Percentiles rank a stretch among this genome's conserved stretches.
These are phyloP conservation scores for Myrica gale DNA, from an alignment of 306 rosid genomes.

Conservation along the genomic window DNA sequence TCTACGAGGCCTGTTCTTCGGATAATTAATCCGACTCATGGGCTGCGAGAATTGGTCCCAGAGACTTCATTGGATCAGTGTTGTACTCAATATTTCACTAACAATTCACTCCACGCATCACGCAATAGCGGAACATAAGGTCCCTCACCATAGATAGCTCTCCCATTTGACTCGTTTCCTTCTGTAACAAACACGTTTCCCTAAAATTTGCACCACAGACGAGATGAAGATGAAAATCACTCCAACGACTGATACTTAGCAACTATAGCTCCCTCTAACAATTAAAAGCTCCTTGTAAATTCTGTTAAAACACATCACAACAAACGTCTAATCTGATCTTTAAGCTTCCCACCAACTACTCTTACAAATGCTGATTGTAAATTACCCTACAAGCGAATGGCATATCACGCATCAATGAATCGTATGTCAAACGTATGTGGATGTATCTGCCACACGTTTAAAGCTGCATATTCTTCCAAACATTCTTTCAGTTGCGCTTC, in stretches of 20 bases:
- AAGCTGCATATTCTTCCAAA: slow-evolving; percentile 93
- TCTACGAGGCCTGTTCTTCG: no score
- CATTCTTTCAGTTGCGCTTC: slow-evolving; percentile 96
- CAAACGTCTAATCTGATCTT: slow-evolving; percentile 13
- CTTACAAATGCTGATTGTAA: not conserved
- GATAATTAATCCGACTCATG: no score
- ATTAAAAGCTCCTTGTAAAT: slow-evolving; percentile 17
- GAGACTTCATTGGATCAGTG: not conserved
- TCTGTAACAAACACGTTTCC: not conserved
- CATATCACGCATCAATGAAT: slow-evolving; percentile 75
- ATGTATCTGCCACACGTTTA: slow-evolving; percentile 97
- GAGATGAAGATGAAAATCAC: not conserved
- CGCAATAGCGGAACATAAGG: no score
- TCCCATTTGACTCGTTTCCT: not conserved
- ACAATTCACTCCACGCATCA: not conserved
- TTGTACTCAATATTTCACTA: not conserved
- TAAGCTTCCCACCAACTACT: slow-evolving; percentile 12
- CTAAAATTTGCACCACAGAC: not conserved
- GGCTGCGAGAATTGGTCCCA: not conserved
- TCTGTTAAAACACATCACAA: slow-evolving; percentile 24
- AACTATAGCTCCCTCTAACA: slow-evolving; percentile 19
- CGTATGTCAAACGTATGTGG: slow-evolving; percentile 89
- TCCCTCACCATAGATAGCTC: not conserved
- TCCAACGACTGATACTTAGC: slow-evolving; percentile 2
- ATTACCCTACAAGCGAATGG: not conserved